Evolutionary conservation across 352 stramenopile species (phyloP).

Genomic region (Phytophthora megakarya): DNA sequence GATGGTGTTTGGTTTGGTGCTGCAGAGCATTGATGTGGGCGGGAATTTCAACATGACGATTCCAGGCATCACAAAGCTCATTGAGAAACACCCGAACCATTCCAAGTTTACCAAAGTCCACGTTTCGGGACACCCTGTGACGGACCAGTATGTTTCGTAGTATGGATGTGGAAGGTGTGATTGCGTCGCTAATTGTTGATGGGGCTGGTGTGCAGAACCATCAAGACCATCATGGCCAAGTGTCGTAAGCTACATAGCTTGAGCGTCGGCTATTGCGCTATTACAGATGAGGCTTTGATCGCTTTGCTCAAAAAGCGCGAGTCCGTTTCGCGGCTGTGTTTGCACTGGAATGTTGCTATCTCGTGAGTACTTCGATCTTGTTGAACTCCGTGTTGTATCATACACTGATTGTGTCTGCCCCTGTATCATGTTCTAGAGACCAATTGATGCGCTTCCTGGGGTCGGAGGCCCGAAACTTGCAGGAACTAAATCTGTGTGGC

Average conservation of each 20-base stretch:
- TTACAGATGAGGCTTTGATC: conserved; percentile 87
- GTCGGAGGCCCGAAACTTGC: conserved; percentile 71
- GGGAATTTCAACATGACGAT: conserved; percentile 93
- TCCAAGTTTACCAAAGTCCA: conserved; percentile 89
- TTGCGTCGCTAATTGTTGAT: conserved; percentile 5
- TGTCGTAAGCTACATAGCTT: conserved; percentile 89
- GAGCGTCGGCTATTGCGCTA: conserved; percentile 83
- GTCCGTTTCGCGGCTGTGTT: conserved; percentile 69
- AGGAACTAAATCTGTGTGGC: conserved; percentile 87
- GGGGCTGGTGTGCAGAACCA: conserved; percentile 69
- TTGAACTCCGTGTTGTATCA: background rate
- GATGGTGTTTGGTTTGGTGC: background rate
- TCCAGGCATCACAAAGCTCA: conserved; percentile 82
- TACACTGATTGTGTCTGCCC: conserved; percentile 1
- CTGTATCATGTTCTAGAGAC: conserved; percentile 47
- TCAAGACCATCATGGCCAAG: conserved; percentile 88
- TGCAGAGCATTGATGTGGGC: conserved; percentile 82
- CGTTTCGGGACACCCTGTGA: conserved; percentile 82
- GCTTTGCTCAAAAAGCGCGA: conserved; percentile 85
- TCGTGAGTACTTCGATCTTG: conserved; percentile 58
- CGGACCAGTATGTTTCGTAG: conserved; percentile 65
- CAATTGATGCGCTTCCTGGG: conserved; percentile 83
- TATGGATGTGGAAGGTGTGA: background rate
- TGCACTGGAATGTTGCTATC: conserved; percentile 90
- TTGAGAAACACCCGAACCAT: conserved; percentile 90